These are phyloP conservation scores for Trichophyton mentagrophytes DNA, from an alignment of 2,329 filamentous ascomycete genomes.

Conservation along the genomic window DNA sequence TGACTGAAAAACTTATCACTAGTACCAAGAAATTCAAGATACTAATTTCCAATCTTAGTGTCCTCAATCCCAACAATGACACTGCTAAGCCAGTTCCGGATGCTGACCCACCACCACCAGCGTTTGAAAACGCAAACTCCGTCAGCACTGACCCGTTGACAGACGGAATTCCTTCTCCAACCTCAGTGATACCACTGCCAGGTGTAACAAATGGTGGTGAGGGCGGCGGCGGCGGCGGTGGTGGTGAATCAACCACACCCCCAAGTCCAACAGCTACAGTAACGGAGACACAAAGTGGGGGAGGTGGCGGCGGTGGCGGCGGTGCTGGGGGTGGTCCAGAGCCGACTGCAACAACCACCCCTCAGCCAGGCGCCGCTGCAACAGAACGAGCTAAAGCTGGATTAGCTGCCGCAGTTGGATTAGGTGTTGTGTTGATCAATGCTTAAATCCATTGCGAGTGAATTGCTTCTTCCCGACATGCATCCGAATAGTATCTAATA, in stretches of 20 bases:
- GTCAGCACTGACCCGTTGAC: conserved; percentile 44
- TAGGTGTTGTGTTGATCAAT: conserved; percentile 22
- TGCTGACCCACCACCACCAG: conserved; percentile 31
- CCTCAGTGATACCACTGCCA: conserved; percentile 21
- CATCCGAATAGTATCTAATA: neutral
- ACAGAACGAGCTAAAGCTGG: conserved; percentile 31
- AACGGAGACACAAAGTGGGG: neutral
- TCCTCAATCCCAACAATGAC: conserved; percentile 45
- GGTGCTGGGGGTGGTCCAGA: neutral
- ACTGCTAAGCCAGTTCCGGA: conserved; percentile 34
- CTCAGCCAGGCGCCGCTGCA: conserved; percentile 23
- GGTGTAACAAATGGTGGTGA: conserved; percentile 20
- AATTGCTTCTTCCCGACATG: neutral
- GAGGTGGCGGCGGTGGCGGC: neutral
- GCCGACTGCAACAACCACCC: conserved; percentile 13
- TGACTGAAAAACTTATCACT: neutral
- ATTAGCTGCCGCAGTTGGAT: conserved; percentile 37
- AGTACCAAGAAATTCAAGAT: neutral
- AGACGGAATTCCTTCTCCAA: conserved; percentile 38
- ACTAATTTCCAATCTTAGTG: conserved; percentile 23
- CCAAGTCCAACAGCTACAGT: conserved; percentile 1
- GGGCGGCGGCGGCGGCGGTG: conserved; percentile 10
- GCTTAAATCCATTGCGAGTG: neutral
- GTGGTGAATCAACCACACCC: neutral
- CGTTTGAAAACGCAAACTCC: conserved; percentile 42